Evolutionary conservation across 2,329 filamentous ascomycete species (phyloP), one percentile per base, ranked within the genome.

Genomic region (Fusarium nisikadoi): DNA sequence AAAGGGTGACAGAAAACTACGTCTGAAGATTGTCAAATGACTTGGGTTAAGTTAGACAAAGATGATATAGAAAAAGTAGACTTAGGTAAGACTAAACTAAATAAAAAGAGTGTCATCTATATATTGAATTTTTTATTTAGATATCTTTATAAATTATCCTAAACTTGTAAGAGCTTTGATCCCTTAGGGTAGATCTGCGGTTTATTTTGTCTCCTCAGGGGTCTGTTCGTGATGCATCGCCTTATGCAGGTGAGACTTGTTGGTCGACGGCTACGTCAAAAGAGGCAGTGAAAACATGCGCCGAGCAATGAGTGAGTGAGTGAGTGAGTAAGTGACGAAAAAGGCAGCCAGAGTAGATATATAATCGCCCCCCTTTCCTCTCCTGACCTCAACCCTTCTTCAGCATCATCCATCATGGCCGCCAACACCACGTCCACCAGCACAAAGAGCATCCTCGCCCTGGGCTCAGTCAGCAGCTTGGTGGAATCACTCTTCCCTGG

Each of bases 401-500:
- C 27, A 31, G 16, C 35, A 33, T 39, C 55, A 41, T 25, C 35
- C 35, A 54, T 39, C 17, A 65, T 65, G 62, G 8, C 31, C 13
- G 8, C 46, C 33, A 39, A 46, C 23, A 25, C 49, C 25, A 27
- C 25, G 11, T 29, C 49, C 33, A 14, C 49, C 2, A n/a, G 33
- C 49, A 16, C 29, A 31, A 33, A 35, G 19, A 49, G 25, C 33
- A 20, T 42, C 25, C 17, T 36, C 17, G 6, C 31, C 12, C 11
- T 41, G 8, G 60, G 43, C 27, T 42, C 43, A 16, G 25, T 65
- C 14, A 46, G 16, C 23, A 23, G 29, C 14, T n/a, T 65, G 4
- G 35, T 58, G 17, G 60, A 65, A 23, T 27, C 33, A 8, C n/a
- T 67, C n/a, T 67, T 67, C 16, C 64, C 64, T 3, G 41, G 53